Conservation (phyloP, 768 basidiomycete genomes). For the Phanerochaete carnosa region DNA sequence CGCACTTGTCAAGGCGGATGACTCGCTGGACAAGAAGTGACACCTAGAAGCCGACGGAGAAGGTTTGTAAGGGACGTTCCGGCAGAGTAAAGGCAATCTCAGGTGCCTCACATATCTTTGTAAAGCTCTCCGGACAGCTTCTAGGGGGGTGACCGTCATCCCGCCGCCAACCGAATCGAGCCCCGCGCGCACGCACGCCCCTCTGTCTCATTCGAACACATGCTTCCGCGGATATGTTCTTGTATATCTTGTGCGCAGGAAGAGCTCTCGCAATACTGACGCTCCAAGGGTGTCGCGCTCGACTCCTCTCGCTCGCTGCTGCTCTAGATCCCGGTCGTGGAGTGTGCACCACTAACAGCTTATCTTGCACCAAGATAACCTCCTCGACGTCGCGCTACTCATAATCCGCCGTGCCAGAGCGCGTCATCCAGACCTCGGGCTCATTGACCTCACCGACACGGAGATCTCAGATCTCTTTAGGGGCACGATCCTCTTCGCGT, state of each 20-base stretch:
- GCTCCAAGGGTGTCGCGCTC: slow-evolving; percentile 64
- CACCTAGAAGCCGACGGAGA: slow-evolving; percentile 80
- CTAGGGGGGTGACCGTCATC: slow-evolving; percentile 51
- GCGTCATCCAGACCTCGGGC: slow-evolving; percentile 55
- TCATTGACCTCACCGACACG: slow-evolving; percentile 59
- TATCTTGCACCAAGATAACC: slow-evolving; percentile 71
- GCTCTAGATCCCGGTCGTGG: slow-evolving; percentile 54
- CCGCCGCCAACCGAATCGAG: slow-evolving; percentile 84
- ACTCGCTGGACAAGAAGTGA: slow-evolving; percentile 53
- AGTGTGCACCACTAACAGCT: slow-evolving; percentile 59
- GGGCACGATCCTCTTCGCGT: slow-evolving; percentile 59
- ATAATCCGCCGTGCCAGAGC: slow-evolving; percentile 71
- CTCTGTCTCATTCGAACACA: neutral
- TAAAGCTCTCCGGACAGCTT: slow-evolving; percentile 59
- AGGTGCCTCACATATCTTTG: slow-evolving; percentile 77
- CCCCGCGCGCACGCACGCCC: slow-evolving; percentile 55
- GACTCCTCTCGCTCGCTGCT: slow-evolving; percentile 71
- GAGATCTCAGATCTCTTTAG: slow-evolving; percentile 61
- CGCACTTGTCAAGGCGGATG: slow-evolving; percentile 60
- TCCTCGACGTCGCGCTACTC: slow-evolving; percentile 55
- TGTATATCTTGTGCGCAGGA: slow-evolving; percentile 60
- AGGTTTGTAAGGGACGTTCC: slow-evolving; percentile 54
- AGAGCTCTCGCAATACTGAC: slow-evolving; percentile 61
- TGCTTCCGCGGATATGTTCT: neutral
- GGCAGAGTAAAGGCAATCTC: slow-evolving; percentile 77